Percentiles rank a stretch among this genome's conserved stretches.
Conservation (phyloP, 169 alveolate species). For the Eimeria praecox region DNA sequence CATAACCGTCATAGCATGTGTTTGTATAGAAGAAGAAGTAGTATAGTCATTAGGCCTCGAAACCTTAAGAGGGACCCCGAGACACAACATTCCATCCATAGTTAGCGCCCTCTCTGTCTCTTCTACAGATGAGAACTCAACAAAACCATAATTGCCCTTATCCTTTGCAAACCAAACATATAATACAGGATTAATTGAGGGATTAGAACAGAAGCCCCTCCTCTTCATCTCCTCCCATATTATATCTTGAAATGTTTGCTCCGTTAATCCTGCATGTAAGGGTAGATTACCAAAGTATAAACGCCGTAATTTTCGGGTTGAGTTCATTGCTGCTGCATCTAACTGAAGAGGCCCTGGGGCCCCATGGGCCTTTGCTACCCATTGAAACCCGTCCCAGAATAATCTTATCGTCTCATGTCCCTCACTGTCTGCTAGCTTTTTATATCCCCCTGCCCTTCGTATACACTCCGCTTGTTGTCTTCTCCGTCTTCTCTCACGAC, state of each 20-base stretch:
- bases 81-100: constrained; percentile 94
- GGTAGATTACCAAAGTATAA: constrained; percentile 95
- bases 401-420: constrained; percentile 95
- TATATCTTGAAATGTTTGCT: constrained; percentile 91
- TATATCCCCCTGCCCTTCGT: constrained; percentile 94
- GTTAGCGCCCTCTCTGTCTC: constrained; percentile 95
- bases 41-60: constrained; percentile 95
- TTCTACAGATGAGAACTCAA: constrained; percentile 94
- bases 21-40: constrained; percentile 77
- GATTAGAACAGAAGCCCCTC: constrained; percentile 92
- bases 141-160: constrained; percentile 95
- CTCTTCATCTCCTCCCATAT: constrained; percentile 94
- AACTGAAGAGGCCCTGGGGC: constrained; percentile 84
- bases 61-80: constrained; percentile 94
- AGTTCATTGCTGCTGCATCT: constrained; percentile 94
- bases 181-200: constrained; percentile 93
- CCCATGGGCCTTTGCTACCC: constrained; percentile 95
- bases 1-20: constrained; percentile 82
- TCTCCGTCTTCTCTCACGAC: constrained; percentile 86
- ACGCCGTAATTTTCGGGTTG: constrained; percentile 93
- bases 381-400: constrained; percentile 96
- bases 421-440: constrained; percentile 94
- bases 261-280: constrained; percentile 92
- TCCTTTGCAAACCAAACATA: constrained; percentile 96
- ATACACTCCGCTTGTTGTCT: constrained; percentile 86